phyloP scores from a whole-genome alignment of 495 filamentous ascomycete species.

The Penicillium longicatenatum region DNA sequence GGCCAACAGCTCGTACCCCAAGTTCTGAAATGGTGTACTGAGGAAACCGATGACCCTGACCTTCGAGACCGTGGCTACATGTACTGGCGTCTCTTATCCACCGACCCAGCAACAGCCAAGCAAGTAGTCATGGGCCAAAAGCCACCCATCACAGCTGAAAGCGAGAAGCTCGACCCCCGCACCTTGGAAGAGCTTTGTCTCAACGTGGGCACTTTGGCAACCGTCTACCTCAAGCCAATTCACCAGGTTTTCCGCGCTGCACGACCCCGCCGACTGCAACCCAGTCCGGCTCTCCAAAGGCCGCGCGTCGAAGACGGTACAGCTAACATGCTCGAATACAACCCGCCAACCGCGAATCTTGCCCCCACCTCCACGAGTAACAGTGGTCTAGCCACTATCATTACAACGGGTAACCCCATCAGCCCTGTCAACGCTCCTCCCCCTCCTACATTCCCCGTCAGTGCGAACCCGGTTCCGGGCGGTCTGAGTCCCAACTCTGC shows the following conservation, averaged over 20 bases:
- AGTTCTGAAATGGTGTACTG: constrained; percentile 97
- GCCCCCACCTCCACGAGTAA: constrained; percentile 28
- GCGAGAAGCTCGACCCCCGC: constrained; percentile 86
- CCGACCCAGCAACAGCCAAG: constrained; percentile 84
- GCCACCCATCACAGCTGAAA: constrained; percentile 93
- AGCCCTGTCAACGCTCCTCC: constrained; percentile 24
- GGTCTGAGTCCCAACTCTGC: constrained; percentile 23
- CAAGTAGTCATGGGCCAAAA: constrained; percentile 95
- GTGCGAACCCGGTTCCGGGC: constrained; percentile 20
- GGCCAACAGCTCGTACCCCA: constrained; percentile 92
- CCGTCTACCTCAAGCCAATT: constrained; percentile 96
- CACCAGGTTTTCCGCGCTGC: constrained; percentile 96
- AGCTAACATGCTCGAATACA: constrained; percentile 33
- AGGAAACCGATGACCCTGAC: constrained; percentile 98
- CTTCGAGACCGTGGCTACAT: constrained; percentile 95
- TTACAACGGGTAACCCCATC: constrained; percentile 27
- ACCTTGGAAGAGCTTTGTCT: constrained; percentile 98
- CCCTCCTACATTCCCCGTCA: constrained; percentile 20
- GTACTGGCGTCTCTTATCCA: constrained; percentile 98
- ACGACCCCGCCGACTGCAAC: constrained; percentile 71
- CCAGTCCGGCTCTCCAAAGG: constrained; percentile 83
- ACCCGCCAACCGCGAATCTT: constrained; percentile 23
- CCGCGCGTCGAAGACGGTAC: constrained; percentile 53
- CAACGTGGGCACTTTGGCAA: constrained; percentile 93
- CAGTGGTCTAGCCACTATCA: constrained; percentile 29